phyloP scores from a whole-genome alignment of 1,284 basidiomycete genomes.

The Melanopsichium pennsylvanicum region DNA sequence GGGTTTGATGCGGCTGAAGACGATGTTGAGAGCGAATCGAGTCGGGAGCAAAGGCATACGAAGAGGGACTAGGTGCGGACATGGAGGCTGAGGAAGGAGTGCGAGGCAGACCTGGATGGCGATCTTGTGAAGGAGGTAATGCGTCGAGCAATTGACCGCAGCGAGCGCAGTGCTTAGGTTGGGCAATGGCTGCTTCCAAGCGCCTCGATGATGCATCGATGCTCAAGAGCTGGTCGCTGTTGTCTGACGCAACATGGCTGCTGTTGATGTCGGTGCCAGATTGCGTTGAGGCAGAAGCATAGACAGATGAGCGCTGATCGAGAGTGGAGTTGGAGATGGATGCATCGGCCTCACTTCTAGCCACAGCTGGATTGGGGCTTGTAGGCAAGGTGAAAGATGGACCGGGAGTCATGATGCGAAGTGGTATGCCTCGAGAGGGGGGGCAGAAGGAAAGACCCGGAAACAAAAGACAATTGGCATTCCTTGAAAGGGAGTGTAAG shows the following conservation, averaged over 20 bases:
- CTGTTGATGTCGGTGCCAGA: too few species aligned
- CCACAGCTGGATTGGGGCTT: slow-evolving; percentile 2
- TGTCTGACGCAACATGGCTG: not conserved
- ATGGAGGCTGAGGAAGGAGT: slow-evolving; percentile 26
- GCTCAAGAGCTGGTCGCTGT: not conserved
- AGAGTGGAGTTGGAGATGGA: too few species aligned
- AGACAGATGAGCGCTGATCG: too few species aligned
- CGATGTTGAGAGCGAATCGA: slow-evolving; percentile 36
- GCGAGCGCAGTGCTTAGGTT: slow-evolving; percentile 40
- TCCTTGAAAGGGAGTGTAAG: too few species aligned
- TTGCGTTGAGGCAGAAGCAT: too few species aligned
- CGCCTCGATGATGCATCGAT: slow-evolving; percentile 9
- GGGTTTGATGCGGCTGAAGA: slow-evolving; percentile 31
- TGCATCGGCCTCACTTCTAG: too few species aligned
- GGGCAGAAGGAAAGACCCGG: not conserved
- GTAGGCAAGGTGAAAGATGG: slow-evolving; percentile 41
- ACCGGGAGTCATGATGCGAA: slow-evolving; percentile 35
- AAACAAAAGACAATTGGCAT: too few species aligned
- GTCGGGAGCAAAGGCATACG: slow-evolving; percentile 44
- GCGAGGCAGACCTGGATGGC: slow-evolving; percentile 11
- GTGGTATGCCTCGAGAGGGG: not conserved
- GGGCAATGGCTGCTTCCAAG: slow-evolving; percentile 4
- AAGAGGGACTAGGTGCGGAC: slow-evolving; percentile 42
- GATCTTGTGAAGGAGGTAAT: slow-evolving; percentile 7
- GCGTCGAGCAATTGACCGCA: slow-evolving; percentile 43